These are phyloP conservation scores for Wickerhamomyces sydowiorum DNA, from an alignment of 805 yeast species.

Conservation along the genomic window DNA sequence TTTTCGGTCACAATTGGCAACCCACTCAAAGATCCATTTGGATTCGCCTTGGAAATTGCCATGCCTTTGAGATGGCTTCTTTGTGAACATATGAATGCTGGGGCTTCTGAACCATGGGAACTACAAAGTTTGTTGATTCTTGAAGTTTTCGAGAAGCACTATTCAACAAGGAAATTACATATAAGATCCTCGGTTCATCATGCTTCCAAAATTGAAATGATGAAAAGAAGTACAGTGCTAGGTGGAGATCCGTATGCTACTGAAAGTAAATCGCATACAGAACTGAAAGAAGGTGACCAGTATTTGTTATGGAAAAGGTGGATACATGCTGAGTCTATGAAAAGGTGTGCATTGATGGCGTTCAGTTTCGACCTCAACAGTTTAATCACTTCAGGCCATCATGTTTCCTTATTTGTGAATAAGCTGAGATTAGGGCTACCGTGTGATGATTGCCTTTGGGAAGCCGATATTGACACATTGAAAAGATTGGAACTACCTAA, in stretches of 20 bases:
- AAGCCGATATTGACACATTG: slow-evolving; percentile 46
- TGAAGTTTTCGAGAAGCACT: slow-evolving; percentile 70
- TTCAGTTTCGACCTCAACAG: slow-evolving; percentile 72
- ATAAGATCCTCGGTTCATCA: slow-evolving; percentile 79
- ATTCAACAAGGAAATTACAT: slow-evolving; percentile 57
- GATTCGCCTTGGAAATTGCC: slow-evolving; percentile 20
- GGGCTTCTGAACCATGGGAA: slow-evolving; percentile 7
- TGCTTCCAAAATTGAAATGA: slow-evolving; percentile 70
- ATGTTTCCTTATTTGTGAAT: slow-evolving; percentile 41
- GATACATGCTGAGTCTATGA: slow-evolving; percentile 72
- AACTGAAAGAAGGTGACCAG: slow-evolving; percentile 1
- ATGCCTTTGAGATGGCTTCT: slow-evolving; percentile 56
- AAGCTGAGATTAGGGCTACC: slow-evolving; percentile 50
- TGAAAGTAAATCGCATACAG: slow-evolving; percentile 2
- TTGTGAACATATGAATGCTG: slow-evolving; percentile 41
- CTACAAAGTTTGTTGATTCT: slow-evolving; percentile 61
- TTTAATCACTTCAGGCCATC: slow-evolving; percentile 65
- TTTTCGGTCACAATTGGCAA: slow-evolving; percentile 26
- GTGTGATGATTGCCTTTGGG: slow-evolving; percentile 52
- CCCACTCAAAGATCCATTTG: slow-evolving; percentile 4
- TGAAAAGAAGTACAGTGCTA: slow-evolving; percentile 63
- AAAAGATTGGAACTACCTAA: slow-evolving; percentile 32
- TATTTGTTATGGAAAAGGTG: slow-evolving; percentile 32
- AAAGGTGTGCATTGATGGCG: slow-evolving; percentile 70
- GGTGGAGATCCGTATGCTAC: slow-evolving; percentile 50